Evolutionary conservation across 441 rosid species (phyloP).

Genomic region (Bocquillonia castaneifolia): DNA sequence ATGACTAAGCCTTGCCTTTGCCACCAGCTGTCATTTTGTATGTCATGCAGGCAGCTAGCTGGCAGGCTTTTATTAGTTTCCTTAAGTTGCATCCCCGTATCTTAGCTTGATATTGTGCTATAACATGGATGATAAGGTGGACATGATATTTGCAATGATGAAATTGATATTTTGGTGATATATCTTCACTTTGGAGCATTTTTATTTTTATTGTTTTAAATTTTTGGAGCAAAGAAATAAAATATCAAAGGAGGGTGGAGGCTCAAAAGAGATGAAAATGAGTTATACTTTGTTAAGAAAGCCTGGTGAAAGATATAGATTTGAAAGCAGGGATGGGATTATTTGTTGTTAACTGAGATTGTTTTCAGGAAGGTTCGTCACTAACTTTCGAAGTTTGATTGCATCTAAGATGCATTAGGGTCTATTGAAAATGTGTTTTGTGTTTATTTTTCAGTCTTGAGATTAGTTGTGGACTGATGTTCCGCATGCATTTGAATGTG

Average conservation of each 20-base stretch:
- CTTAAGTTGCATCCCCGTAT: neutral
- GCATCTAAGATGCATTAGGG: neutral
- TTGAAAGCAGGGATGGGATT: neutral
- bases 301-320: neutral
- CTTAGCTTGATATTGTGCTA: neutral
- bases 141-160: neutral
- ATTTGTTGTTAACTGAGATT: slow-evolving; percentile 1
- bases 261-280: neutral
- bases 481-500: neutral
- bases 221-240: neutral
- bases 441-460: neutral
- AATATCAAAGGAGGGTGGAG: neutral
- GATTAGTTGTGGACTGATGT: slow-evolving; percentile 1
- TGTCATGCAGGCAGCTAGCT: slow-evolving; percentile 2
- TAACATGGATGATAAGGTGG: neutral
- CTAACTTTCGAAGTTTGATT: neutral
- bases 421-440: neutral
- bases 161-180: neutral
- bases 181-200: neutral
- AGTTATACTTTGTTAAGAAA: neutral
- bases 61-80: slow-evolving; percentile 1
- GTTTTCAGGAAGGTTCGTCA: neutral
- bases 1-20: neutral
- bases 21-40: neutral
- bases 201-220: neutral